Conservation (phyloP, 2,329 filamentous ascomycete genomes). For the Aspergillus flavus region DNA sequence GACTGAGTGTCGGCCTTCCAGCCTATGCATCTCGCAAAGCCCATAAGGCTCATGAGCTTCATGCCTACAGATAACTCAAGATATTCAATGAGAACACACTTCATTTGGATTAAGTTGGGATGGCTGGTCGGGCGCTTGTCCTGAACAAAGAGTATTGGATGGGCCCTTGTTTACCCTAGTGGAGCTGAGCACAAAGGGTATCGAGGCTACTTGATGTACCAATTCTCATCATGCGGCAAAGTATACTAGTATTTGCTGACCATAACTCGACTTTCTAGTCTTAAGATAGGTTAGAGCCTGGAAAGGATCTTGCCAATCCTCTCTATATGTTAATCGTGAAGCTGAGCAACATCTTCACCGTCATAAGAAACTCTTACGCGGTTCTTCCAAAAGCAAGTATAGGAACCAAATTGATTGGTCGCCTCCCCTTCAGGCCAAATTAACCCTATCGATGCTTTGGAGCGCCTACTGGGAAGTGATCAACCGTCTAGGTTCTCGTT, state of each 20-base stretch:
- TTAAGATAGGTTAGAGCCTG: too few relatives aligned
- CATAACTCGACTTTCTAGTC: too few relatives aligned
- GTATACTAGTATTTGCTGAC: too few relatives aligned
- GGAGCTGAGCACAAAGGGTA: neutral
- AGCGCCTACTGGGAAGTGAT: too few relatives aligned
- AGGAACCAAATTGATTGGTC: too few relatives aligned
- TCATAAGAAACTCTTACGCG: too few relatives aligned
- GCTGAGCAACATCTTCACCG: too few relatives aligned
- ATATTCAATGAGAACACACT: neutral
- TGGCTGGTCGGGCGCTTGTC: neutral
- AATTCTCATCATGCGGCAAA: neutral
- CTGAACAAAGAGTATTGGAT: neutral
- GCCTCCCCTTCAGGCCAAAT: too few relatives aligned
- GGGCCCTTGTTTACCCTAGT: neutral
- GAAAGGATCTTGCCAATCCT: too few relatives aligned
- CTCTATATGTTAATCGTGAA: too few relatives aligned
- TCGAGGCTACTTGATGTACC: neutral
- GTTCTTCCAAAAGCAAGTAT: too few relatives aligned
- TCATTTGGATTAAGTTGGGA: neutral
- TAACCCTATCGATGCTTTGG: fast-evolving
- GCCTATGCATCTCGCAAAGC: neutral
- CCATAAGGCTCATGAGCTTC: neutral
- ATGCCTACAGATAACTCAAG: neutral
- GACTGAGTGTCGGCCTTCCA: neutral
- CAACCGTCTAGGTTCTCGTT: too few relatives aligned